Evolutionary conservation across 495 filamentous ascomycete species (phyloP), one percentile per base, ranked within the genome.

Genomic region (Talaromyces thailandensis): DNA sequence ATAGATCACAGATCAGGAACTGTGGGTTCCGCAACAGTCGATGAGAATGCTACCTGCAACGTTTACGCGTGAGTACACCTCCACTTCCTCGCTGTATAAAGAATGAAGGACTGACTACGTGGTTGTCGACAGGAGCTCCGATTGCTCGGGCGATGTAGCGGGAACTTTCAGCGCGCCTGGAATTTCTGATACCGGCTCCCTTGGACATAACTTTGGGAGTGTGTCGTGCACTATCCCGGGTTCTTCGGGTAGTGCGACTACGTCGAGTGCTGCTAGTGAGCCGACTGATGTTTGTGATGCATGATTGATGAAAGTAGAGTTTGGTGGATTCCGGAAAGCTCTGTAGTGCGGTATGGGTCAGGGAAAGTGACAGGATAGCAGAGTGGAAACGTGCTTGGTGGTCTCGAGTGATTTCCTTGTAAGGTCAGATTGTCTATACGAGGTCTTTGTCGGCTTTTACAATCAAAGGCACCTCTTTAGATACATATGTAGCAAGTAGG

Each of bases 131-230:
- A 61, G 59, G 29, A 50, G 37, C 40, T 28, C 45, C 26, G 28
- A 61, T 24, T 61, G 59, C 26, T 50, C 59, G 24, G 59, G 59
- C 25, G 8, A 18, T 32, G 26, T 61, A 29, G 59, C 28, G 12
- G 59, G 59, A 4, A 50, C 59, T 4, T 61, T 61, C 43, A 61
- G 45, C 23, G 59, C 59, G 5, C 59, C 59, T 4, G 59, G 59
- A 14, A 61, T 61, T 2, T 61, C 59, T 32, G 59, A 61, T 31
- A 61, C 59, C 5, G 45, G 59, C 2, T 50, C 59, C 0, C 25
- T 61, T 12, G 43, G 59, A 14, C 4, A 25, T 6, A 28, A 14
- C 11, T 61, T 61, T 21, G 43, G 43, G n/a, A 48, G 24, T 7
- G 25, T 61, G 3, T 28, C 16, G 29, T 61, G 59, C 43, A 29